Evolutionary conservation across 2,329 filamentous ascomycete genomes (phyloP).

Genomic region (Scolecobasidium constrictum): DNA sequence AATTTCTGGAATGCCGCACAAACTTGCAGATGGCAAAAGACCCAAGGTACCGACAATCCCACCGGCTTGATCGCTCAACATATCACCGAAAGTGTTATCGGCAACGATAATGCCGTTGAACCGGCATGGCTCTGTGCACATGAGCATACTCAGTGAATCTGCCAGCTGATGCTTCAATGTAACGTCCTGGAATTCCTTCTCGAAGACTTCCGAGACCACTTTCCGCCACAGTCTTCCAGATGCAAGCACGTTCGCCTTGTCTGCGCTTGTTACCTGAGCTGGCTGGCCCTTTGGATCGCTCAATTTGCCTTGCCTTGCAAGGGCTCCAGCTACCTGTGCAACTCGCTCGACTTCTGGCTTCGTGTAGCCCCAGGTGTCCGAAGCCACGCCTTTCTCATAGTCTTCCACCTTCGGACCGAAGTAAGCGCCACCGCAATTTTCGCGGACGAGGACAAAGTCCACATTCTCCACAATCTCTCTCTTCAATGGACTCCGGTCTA

Average conservation of each 20-base stretch:
- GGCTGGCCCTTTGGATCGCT: conserved; percentile 14
- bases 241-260: conserved; percentile 45
- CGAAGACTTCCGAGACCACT: conserved; percentile 30
- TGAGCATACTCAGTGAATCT: conserved; percentile 38
- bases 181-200: conserved; percentile 33
- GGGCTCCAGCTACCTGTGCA: conserved; percentile 34
- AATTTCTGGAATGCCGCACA: conserved; percentile 21
- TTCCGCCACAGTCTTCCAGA: conserved; percentile 39
- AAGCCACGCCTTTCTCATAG: conserved; percentile 25
- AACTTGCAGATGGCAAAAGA: conserved; percentile 34
- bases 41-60: conserved; percentile 38
- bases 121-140: conserved; percentile 35
- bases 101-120: conserved; percentile 40
- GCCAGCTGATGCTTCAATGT: conserved; percentile 35
- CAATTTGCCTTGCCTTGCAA: conserved; percentile 26
- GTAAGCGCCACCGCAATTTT: conserved; percentile 41
- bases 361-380: conserved; percentile 38
- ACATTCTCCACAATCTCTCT: conserved; percentile 33
- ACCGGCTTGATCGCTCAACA: conserved; percentile 35
- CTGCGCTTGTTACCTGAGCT: conserved; percentile 35
- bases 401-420: conserved; percentile 38
- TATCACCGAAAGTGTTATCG: conserved; percentile 39
- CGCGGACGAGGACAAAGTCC: conserved; percentile 39
- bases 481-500: conserved; percentile 34
- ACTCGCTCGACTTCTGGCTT: conserved; percentile 36